Conservation (phyloP, 768 basidiomycete species). For the Suillus brevipes region DNA sequence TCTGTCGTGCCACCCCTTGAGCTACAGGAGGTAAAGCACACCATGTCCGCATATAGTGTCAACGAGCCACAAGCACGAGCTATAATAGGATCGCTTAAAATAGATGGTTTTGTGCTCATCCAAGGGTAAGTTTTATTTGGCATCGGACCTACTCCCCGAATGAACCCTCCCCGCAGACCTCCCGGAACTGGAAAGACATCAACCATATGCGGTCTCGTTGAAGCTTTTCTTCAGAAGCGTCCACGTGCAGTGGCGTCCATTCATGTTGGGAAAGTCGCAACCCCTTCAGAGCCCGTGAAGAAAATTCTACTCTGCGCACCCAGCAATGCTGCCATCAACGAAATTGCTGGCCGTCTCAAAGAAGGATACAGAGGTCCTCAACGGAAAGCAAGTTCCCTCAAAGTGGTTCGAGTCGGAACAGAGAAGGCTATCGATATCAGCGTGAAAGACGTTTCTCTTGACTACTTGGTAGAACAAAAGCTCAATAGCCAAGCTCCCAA, state of each 20-base stretch:
- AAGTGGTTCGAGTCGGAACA: conserved; percentile 88
- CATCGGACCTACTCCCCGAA: conserved; percentile 1
- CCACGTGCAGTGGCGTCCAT: conserved; percentile 48
- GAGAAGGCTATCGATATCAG: conserved; percentile 72
- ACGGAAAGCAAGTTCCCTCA: conserved; percentile 57
- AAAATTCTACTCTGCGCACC: conserved; percentile 93
- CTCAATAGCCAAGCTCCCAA: conserved; percentile 45
- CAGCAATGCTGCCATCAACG: conserved; percentile 98
- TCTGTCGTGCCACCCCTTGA: conserved; percentile 47
- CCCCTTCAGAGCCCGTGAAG: conserved; percentile 49
- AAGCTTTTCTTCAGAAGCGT: conserved; percentile 71
- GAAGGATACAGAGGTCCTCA: conserved; percentile 66
- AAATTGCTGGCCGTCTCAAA: conserved; percentile 86
- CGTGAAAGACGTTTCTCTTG: conserved; percentile 85
- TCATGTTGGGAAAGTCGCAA: conserved; percentile 44
- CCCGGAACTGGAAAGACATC: conserved; percentile 99
- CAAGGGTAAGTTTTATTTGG: conserved; percentile 72
- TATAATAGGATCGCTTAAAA: conserved; percentile 70
- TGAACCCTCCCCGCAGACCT: conserved; percentile 52
- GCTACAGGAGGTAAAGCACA: conserved; percentile 51
- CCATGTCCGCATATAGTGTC: conserved; percentile 70
- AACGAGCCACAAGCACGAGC: conserved; percentile 96
- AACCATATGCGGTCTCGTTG: conserved; percentile 93
- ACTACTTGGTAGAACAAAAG: conserved; percentile 80
- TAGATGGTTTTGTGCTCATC: conserved; percentile 83